Evolutionary conservation across 495 filamentous ascomycete species (phyloP).

Genomic region (Jackrogersella multiformis): DNA sequence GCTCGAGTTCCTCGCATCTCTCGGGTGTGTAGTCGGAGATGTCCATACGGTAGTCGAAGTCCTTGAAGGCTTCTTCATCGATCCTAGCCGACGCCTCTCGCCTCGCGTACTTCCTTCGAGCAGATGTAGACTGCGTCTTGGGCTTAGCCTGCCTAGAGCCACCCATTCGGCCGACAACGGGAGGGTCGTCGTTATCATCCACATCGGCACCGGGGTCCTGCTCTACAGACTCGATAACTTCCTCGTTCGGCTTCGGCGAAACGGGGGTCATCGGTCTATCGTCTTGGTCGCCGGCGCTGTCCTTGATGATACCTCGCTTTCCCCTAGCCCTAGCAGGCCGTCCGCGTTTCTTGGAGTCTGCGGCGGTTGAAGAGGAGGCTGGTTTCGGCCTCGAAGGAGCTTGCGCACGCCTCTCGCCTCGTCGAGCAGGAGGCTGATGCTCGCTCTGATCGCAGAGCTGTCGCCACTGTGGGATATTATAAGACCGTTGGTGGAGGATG

Average conservation of each 20-base stretch:
- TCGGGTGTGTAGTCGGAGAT: constrained; percentile 88
- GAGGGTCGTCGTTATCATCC: constrained; percentile 56
- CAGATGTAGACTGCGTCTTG: constrained; percentile 63
- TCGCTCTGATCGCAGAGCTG: constrained; percentile 89
- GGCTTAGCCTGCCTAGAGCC: constrained; percentile 53
- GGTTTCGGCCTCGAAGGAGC: constrained; percentile 58
- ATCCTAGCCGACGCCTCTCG: constrained; percentile 75
- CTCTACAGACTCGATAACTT: constrained; percentile 57
- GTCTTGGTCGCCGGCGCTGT: constrained; percentile 46
- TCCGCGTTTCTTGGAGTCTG: constrained; percentile 46
- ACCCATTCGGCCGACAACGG: constrained; percentile 54
- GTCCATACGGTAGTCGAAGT: constrained; percentile 87
- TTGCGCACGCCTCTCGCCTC: constrained; percentile 86
- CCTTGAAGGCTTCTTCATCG: constrained; percentile 85
- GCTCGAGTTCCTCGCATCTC: constrained; percentile 91
- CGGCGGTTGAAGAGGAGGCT: constrained; percentile 40
- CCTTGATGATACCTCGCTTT: constrained; percentile 43
- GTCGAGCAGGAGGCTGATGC: constrained; percentile 93
- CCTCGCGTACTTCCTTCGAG: constrained; percentile 82
- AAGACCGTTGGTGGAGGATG: constrained; percentile 91
- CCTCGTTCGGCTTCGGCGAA: constrained; percentile 58
- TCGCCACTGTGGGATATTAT: constrained; percentile 97
- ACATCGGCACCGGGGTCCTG: constrained; percentile 57
- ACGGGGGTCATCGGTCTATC: constrained; percentile 65
- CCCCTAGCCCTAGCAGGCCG: constrained; percentile 51